Evolutionary conservation across 768 basidiomycete genomes (phyloP), one percentile per base, ranked within the genome.

Genomic region (Rhizopogon salebrosus): DNA sequence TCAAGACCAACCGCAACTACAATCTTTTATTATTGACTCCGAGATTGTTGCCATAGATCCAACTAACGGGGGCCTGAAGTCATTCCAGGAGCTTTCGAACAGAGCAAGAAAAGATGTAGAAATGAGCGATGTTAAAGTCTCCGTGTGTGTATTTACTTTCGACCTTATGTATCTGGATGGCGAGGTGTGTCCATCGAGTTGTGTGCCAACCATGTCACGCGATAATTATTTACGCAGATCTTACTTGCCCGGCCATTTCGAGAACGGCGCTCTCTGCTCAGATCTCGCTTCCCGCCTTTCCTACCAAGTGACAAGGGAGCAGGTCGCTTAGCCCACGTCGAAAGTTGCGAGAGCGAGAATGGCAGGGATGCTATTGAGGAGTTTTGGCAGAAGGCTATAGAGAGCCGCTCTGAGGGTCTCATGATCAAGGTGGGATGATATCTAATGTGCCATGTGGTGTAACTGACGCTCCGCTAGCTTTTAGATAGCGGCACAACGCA

Each of bases 151-250:
- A 2, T 95, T 81, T 66, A 86, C 81, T 0, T 97, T 95, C 66
- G 94, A 97, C 70, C 61, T 95, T 54, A 89, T 97, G 90, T 84
- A 84, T 62, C 72, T 92, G 42, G 85, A 95, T 67, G 85, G 81
- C 54, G 70, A 85, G 72, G 94, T 91, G 56, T 68, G 82, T 63
- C 27, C 29, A n/a, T 14, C 41, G 3, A 36, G 41, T 51, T 29
- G 10, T 43, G 38, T 50, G 13, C 29, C 8, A 16, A 27, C 52
- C n/a, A 5, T 40, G 24, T 36, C 35, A 41, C 18, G 31, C 46
- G 26, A 45, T 31, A 26, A 51, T 38, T 7, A 50, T 57, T 52
- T 53, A 48, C 43, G 11, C 57, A 94, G 91, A 70, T 83, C 16
- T 74, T 95, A 1, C 73, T 97, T 37, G 74, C 75, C 45, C 74